phyloP scores from a whole-genome alignment of 306 rosid species.

The Cicer arietinum region DNA sequence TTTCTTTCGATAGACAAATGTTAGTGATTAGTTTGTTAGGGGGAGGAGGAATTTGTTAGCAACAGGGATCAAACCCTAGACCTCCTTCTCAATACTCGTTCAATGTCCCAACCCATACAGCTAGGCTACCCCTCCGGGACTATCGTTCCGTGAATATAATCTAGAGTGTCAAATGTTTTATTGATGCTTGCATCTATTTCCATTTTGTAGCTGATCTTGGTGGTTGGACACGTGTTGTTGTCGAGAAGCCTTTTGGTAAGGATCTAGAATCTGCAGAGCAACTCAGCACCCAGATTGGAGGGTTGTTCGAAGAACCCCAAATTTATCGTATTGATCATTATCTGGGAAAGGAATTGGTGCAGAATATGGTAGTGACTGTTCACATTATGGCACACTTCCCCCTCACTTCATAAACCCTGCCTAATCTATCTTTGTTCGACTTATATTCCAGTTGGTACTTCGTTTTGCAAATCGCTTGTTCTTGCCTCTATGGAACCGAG shows the following conservation, averaged over 20 bases:
- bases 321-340: conserved; percentile 98
- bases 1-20: no score
- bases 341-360: conserved; percentile 95
- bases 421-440: conserved; percentile 47
- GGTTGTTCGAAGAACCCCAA: conserved; percentile 83
- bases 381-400: conserved; percentile 28
- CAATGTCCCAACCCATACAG: no score
- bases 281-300: conserved; percentile 86
- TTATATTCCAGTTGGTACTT: conserved; percentile 84
- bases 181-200: conserved; percentile 43
- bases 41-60: no score
- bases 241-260: conserved; percentile 98
- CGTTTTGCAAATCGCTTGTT: conserved; percentile 95
- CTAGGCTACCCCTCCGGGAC: no score
- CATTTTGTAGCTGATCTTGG: conserved; percentile 79
- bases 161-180: conserved; percentile 27
- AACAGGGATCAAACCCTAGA: no score
- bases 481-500: conserved; percentile 97
- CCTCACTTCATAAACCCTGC: conserved; percentile 40
- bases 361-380: conserved; percentile 76
- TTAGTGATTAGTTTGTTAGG: no score
- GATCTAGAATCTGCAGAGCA: conserved; percentile 90
- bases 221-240: conserved; percentile 98
- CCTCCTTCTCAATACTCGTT: no score
- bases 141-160: not conserved